Evolutionary conservation across 768 basidiomycete genomes (phyloP), one percentile per base, ranked within the genome.

Genomic region (Russula vinacea): DNA sequence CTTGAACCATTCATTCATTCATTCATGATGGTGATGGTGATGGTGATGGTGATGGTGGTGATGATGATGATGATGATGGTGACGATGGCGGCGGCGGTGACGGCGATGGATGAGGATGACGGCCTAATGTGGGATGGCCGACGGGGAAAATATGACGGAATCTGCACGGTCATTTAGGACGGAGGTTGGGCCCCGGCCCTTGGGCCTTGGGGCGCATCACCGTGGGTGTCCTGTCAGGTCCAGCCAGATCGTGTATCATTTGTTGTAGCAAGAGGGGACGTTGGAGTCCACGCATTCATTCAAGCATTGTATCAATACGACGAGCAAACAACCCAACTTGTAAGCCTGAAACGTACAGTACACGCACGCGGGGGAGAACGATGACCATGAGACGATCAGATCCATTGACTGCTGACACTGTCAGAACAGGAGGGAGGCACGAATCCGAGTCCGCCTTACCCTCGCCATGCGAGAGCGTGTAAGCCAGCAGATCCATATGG

Each of bases 1-100:
- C 64, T 33, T 65, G 59, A 65, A n/a, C n/a, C n/a, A n/a, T 55
- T n/a, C 55, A 17, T 42, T 55, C 54, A 11, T 8, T 44, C 17
- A 14, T 35, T 22, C 6, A n/a, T 11, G 19, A 53, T 37, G n/a
- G 35, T 16, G 33, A 11, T 35, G 33, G 35, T 26, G 16, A 40
- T 22, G 39, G 17, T 24, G 53, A 47, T 10, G 47, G n/a, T n/a
- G 47, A 5, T 11, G 11, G 13, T 10, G n/a, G n/a, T 24, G 45
- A 24, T 24, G 45, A 3, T n/a, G 26, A 16, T n/a, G 42, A 56
- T 26, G 40, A 45, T 22, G 44, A 44, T 3, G 35, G 8, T 35
- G 35, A 33, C 33, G 3, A 33, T 8, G 33, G 8, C 33, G 33
- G 8, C 33, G 33, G 33, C 33, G 42, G n/a, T n/a, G n/a, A n/a